These are phyloP conservation scores for Monosporozyma aquatica DNA, from an alignment of 805 yeast species.

Conservation along the genomic window DNA sequence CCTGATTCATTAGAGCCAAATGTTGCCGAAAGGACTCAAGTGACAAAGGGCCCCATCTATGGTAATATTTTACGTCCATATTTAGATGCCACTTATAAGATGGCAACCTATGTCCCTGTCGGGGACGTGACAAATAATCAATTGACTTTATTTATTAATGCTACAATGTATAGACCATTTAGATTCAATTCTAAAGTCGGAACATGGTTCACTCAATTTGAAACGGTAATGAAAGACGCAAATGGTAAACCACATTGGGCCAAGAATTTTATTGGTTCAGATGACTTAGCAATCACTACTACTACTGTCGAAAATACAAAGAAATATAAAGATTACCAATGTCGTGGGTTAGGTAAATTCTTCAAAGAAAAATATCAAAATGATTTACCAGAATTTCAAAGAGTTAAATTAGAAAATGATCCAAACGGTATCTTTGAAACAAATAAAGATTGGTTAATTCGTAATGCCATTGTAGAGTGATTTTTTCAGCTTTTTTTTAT, in stretches of 20 bases:
- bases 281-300: slow-evolving; percentile 27
- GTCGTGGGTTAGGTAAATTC: slow-evolving; percentile 68
- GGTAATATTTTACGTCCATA: slow-evolving; percentile 80
- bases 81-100: slow-evolving; percentile 68
- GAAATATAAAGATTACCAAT: slow-evolving; percentile 50
- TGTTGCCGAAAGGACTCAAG: slow-evolving; percentile 37
- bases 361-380: slow-evolving; percentile 76
- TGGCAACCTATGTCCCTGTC: slow-evolving; percentile 43
- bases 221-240: slow-evolving; percentile 61
- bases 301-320: slow-evolving; percentile 28
- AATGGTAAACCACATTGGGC: slow-evolving; percentile 99
- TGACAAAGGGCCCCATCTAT: slow-evolving; percentile 66
- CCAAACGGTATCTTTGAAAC: slow-evolving; percentile 76
- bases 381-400: slow-evolving; percentile 51
- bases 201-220: slow-evolving; percentile 79
- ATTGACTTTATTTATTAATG: slow-evolving; percentile 78
- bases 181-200: slow-evolving; percentile 60
- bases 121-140: slow-evolving; percentile 52
- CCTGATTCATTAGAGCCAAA: slow-evolving; percentile 40
- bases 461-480: slow-evolving; percentile 41
- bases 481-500: no score
- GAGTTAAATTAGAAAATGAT: slow-evolving; percentile 58
- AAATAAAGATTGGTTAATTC: slow-evolving; percentile 68
- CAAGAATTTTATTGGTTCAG: slow-evolving; percentile 73
- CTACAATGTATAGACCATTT: slow-evolving; percentile 96